These are phyloP conservation scores for Pestalotiopsis sp. DNA, from an alignment of 2,329 filamentous ascomycete genomes.

Conservation along the genomic window DNA sequence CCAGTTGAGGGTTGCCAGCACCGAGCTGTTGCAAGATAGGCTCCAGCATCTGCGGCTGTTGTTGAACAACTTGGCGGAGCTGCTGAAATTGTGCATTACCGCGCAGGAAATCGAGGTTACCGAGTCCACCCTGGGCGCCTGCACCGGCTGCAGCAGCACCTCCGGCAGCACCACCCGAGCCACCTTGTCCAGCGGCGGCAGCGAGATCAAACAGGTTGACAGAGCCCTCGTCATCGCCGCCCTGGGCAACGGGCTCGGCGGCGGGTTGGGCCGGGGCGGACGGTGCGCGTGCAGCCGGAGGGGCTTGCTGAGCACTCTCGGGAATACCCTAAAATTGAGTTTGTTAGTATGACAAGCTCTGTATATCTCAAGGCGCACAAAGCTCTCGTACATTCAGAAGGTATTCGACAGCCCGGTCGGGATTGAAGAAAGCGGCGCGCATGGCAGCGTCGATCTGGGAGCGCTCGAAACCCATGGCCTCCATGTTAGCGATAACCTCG, in stretches of 20 bases:
- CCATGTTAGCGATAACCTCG: constrained; percentile 86
- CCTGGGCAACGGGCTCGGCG: constrained; percentile 38
- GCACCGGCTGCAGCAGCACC: constrained; percentile 46
- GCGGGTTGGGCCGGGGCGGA: constrained; percentile 37
- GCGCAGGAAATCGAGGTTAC: constrained; percentile 89
- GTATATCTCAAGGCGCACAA: background rate
- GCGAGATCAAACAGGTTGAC: constrained; percentile 94
- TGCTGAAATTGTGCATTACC: constrained; percentile 98
- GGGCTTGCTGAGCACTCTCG: constrained; percentile 73
- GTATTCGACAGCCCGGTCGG: constrained; percentile 96
- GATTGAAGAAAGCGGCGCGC: constrained; percentile 95
- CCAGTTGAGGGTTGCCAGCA: constrained; percentile 90
- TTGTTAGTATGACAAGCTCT: background rate
- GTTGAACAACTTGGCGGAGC: constrained; percentile 93
- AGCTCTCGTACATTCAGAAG: constrained; percentile 70
- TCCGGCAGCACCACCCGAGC: constrained; percentile 43
- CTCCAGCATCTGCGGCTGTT: constrained; percentile 97
- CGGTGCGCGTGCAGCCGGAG: constrained; percentile 44
- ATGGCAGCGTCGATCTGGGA: constrained; percentile 89
- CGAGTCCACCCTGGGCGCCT: constrained; percentile 53
- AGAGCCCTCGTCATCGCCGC: constrained; percentile 61
- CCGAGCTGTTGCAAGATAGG: constrained; percentile 96
- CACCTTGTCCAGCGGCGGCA: constrained; percentile 66
- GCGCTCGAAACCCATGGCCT: constrained; percentile 93
- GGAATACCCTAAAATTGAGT: constrained; percentile 73